phyloP scores from a whole-genome alignment of 768 basidiomycete genomes.

The Exsudoporus frostii region DNA sequence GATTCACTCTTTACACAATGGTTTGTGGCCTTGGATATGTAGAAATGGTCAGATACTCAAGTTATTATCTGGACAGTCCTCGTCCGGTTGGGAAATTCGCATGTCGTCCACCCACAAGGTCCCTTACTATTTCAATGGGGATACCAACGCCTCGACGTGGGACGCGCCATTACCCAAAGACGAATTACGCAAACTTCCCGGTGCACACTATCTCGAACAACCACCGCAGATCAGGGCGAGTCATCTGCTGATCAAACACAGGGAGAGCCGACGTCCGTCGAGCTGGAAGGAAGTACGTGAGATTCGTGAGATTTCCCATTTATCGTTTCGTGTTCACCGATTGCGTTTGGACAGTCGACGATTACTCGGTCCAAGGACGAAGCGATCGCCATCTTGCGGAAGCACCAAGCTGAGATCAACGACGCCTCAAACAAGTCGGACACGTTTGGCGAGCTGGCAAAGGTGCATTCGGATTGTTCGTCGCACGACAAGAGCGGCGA shows the following conservation, averaged over 20 bases:
- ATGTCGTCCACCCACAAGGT: conserved; percentile 73
- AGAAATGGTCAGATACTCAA: conserved; percentile 9
- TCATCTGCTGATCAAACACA: conserved; percentile 93
- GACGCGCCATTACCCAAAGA: conserved; percentile 64
- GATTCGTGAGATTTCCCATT: neutral
- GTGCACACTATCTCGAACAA: conserved; percentile 51
- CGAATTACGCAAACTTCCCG: conserved; percentile 60
- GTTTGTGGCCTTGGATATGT: conserved; percentile 12
- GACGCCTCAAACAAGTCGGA: conserved; percentile 38
- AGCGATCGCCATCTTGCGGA: conserved; percentile 74
- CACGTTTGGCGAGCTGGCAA: conserved; percentile 77
- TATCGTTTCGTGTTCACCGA: neutral
- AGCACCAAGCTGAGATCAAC: conserved; percentile 60
- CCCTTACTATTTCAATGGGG: conserved; percentile 85
- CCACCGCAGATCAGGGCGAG: conserved; percentile 80
- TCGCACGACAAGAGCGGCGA: conserved; percentile 82
- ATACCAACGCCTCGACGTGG: conserved; percentile 76
- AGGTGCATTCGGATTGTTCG: conserved; percentile 81
- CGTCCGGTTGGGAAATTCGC: conserved; percentile 74
- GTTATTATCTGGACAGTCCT: conserved; percentile 11
- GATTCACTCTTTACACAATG: conserved; percentile 19
- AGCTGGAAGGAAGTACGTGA: conserved; percentile 79
- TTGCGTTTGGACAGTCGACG: conserved; percentile 29
- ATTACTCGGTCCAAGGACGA: conserved; percentile 89
- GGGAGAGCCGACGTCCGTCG: conserved; percentile 69